A percentile compares a stretch with the other conserved stretches of the same genome.
These are phyloP conservation scores for Boletellus ananas DNA, from an alignment of 768 basidiomycete genomes.

Conservation along the genomic window DNA sequence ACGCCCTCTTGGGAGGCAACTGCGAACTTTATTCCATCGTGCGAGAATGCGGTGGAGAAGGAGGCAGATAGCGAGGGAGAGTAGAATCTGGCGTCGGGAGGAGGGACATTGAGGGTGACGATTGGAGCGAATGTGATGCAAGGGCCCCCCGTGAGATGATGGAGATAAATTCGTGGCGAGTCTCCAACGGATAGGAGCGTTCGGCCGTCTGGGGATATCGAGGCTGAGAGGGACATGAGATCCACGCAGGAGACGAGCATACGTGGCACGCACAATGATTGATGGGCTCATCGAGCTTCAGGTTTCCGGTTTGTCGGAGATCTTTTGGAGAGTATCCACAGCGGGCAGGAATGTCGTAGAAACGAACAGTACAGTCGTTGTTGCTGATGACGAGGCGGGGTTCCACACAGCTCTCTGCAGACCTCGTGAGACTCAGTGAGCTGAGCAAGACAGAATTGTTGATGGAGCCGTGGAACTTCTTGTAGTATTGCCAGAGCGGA, in stretches of 20 bases:
- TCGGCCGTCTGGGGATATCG: conserved; percentile 84
- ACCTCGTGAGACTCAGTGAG: conserved; percentile 55
- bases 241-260: conserved; percentile 1
- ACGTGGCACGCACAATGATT: conserved; percentile 65
- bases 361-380: conserved; percentile 78
- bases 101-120: conserved; percentile 61
- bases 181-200: conserved; percentile 90
- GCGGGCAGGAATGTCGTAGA: conserved; percentile 70
- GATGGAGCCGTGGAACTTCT: conserved; percentile 60
- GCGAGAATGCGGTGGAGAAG: conserved; percentile 77
- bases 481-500: conserved; percentile 52
- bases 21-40: conserved; percentile 74
- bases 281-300: conserved; percentile 64
- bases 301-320: conserved; percentile 47
- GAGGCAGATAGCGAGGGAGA: conserved; percentile 56
- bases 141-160: conserved; percentile 67
- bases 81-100: conserved; percentile 44
- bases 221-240: conserved; percentile 47
- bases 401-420: conserved; percentile 62
- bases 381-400: conserved; percentile 81
- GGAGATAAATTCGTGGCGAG: conserved; percentile 80
- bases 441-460: conserved; percentile 77
- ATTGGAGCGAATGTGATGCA: conserved; percentile 62
- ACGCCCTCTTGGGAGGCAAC: conserved; percentile 81
- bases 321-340: conserved; percentile 38